Evolutionary conservation across 2,329 filamentous ascomycete species (phyloP).

Genomic region (Paecilomyces fulvus): DNA sequence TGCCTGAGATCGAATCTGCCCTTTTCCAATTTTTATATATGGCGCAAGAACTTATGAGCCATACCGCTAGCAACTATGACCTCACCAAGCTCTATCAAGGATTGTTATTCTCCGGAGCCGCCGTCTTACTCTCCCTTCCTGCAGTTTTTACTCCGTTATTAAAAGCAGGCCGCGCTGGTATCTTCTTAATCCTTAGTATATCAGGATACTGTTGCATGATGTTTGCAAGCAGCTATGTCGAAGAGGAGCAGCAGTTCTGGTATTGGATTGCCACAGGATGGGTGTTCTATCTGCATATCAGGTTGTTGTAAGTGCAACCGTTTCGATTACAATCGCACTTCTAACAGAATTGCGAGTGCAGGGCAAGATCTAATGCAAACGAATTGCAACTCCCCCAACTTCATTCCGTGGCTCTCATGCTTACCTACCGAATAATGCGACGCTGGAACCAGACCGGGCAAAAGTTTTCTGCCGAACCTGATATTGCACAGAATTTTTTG

Average conservation of each 20-base stretch:
- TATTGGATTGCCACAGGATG: conserved; percentile 65
- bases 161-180: conserved; percentile 17
- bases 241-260: conserved; percentile 98
- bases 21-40: conserved; percentile 53
- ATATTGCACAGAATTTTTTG: conserved; percentile 69
- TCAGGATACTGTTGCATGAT: conserved; percentile 74
- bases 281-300: conserved; percentile 41
- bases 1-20: conserved; percentile 16
- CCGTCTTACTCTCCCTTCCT: conserved; percentile 32
- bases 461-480: conserved; percentile 84
- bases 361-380: background rate
- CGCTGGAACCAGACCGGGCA: conserved; percentile 97
- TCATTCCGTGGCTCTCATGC: conserved; percentile 44
- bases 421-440: conserved; percentile 57
- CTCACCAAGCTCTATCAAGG: conserved; percentile 42
- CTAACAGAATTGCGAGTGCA: background rate
- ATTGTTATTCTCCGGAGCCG: conserved; percentile 30
- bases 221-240: conserved; percentile 96
- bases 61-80: conserved; percentile 88
- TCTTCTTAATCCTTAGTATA: conserved; percentile 44
- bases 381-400: conserved; percentile 6
- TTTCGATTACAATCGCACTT: background rate
- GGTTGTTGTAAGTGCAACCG: conserved; percentile 15
- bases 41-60: conserved; percentile 74
- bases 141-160: conserved; percentile 20